Evolutionary conservation across 768 basidiomycete genomes (phyloP), one percentile per base, ranked within the genome.

Genomic region (Suillus variegatus): DNA sequence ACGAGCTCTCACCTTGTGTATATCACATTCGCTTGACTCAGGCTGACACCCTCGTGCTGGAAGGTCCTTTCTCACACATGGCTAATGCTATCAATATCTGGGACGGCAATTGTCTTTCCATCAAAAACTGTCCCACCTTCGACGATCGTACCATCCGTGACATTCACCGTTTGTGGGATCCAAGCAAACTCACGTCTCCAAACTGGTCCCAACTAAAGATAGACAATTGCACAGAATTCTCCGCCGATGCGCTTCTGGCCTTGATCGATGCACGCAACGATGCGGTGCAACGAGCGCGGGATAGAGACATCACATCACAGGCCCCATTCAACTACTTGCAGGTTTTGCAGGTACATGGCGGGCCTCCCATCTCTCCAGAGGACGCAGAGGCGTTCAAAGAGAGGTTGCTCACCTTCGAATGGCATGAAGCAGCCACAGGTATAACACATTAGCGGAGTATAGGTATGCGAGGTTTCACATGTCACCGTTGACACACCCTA

Each of bases 361-460:
- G 57, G 40, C 57, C 57, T 28, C 22, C 57, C 6, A 58, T 58
- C 22, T 58, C 57, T 14, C 22, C 25, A 22, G 9, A 16, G 40
- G 25, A 6, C 18, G 25, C 14, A 41, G 18, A 41, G 25, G 16
- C 9, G 28, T 25, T 58, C 57, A 41, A 20, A 41, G 22, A 25
- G 40, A 58, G 25, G 40, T 28, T 58, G 16, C 16, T 18, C 18
- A 12, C 10, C 5, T 41, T 58, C 16, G 22, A 1, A 3, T 58
- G 57, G 57, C 57, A 40, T 18, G 57, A 58, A 58, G 57, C 40
- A 58, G 57, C 18, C 14, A 58, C 40, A 25, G 57, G 40, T 58
- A 28, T 41, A 6, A 41, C 16, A 6, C 18, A 58, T 58, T 58
- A 58, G 54, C 52, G 5, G 52, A 35, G 6, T 32, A 55, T 55